Evolutionary conservation across 352 stramenopile genomes (phyloP).

Genomic region (Thalassiosira gravida): DNA sequence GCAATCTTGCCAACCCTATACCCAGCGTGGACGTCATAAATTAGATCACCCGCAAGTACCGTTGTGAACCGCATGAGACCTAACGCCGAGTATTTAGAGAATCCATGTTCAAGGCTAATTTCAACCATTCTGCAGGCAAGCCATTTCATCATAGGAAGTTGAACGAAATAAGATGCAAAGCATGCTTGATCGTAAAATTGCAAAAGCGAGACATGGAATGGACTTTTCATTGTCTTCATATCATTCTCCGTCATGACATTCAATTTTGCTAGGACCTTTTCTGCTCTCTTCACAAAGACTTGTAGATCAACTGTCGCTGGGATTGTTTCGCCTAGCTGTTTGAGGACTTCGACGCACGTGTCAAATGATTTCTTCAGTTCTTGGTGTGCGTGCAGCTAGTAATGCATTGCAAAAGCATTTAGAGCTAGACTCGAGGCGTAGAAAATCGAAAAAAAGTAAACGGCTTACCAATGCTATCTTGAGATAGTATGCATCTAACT

Average conservation of each 20-base stretch:
- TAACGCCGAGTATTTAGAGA: slow-evolving; percentile 25
- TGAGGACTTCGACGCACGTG: slow-evolving; percentile 21
- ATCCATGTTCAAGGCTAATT: slow-evolving; percentile 19
- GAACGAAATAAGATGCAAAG: slow-evolving; percentile 12
- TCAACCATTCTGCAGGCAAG: slow-evolving; percentile 22
- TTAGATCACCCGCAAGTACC: background rate
- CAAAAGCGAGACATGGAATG: slow-evolving; percentile 17
- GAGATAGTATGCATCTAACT: slow-evolving; percentile 39
- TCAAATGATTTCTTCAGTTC: slow-evolving; percentile 15
- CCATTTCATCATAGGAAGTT: slow-evolving; percentile 12
- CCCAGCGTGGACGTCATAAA: background rate
- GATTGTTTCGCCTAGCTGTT: slow-evolving; percentile 25
- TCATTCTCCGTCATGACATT: slow-evolving; percentile 1
- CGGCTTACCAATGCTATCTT: slow-evolving; percentile 24
- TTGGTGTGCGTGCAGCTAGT: slow-evolving; percentile 13
- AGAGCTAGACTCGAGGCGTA: no score
- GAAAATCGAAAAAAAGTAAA: background rate
- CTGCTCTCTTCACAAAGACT: background rate
- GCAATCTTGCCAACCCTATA: background rate
- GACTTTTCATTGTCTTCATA: slow-evolving; percentile 18
- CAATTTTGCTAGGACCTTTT: slow-evolving; percentile 1
- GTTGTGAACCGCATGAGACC: slow-evolving; percentile 2
- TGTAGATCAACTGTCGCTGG: background rate
- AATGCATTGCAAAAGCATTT: no score
- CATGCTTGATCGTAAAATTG: slow-evolving; percentile 20